Percentiles rank a stretch among this genome's conserved stretches.
Conservation (phyloP, 345 rosid species). For the Raphanus sativus region DNA sequence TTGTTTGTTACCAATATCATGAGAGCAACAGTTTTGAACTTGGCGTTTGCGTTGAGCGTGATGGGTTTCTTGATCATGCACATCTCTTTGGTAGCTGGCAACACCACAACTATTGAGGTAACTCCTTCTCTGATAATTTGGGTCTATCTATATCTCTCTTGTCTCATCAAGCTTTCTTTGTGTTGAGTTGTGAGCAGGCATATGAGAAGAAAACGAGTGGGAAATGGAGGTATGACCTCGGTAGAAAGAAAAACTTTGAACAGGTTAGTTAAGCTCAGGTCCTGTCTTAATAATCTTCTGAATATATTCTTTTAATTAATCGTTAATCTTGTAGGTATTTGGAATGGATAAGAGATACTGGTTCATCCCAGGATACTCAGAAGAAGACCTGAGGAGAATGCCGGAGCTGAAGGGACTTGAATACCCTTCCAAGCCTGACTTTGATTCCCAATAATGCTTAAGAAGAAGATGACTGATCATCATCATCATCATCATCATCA, state of each 20-base stretch:
- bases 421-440: slow-evolving; percentile 87
- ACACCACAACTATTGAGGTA: slow-evolving; percentile 1
- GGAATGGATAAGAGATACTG: slow-evolving; percentile 81
- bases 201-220: slow-evolving; percentile 90
- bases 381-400: slow-evolving; percentile 81
- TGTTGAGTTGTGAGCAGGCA: slow-evolving; percentile 54
- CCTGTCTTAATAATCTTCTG: not conserved
- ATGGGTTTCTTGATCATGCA: slow-evolving; percentile 9
- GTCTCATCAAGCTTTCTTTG: slow-evolving; percentile 14
- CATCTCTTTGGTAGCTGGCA: not conserved
- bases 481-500: too few relatives aligned
- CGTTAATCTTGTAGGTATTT: slow-evolving; percentile 71
- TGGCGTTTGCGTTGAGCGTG: slow-evolving; percentile 3
- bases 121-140: not conserved
- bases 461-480: slow-evolving; percentile 19
- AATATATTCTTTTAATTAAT: not conserved
- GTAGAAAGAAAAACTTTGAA: slow-evolving; percentile 83
- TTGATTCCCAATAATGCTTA: slow-evolving; percentile 68
- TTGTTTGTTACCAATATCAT: slow-evolving; percentile 13
- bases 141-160: not conserved
- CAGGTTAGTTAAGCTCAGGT: slow-evolving; percentile 49
- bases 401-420: slow-evolving; percentile 93
- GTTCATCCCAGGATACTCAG: slow-evolving; percentile 81
- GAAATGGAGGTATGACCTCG: slow-evolving; percentile 96
- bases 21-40: slow-evolving; percentile 41